Evolutionary conservation across 2,329 filamentous ascomycete genomes (phyloP), one percentile per base, ranked within the genome.

Genomic region (Sclerotinia borealis): DNA sequence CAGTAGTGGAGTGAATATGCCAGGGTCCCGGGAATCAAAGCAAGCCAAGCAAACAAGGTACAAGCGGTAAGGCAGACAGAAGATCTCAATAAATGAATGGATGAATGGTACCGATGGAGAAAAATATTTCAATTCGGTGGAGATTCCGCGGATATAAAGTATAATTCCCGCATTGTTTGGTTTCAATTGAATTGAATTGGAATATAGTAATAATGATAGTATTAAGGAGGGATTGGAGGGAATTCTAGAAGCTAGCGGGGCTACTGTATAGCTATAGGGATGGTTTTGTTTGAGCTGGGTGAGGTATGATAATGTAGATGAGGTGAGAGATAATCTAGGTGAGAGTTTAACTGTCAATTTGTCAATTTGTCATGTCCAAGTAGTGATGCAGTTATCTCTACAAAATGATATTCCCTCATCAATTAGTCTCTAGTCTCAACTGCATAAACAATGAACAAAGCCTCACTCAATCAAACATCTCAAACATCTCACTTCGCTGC

Each of bases 31-130:
- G 22, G 11, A 27, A 25, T 39, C 29, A 13, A 54, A 55, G 51
- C 19, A 41, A 4, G 11, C 5, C 19, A 27, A 29, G 17, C 25
- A 41, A 51, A 19, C 36, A 55, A 41, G 25, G 52, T 25, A 56
- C 34, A 39, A n/a, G 51, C 51, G 51, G 51, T 54, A 54, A 54
- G 34, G 51, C 22, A 54, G 51, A 54, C 25, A 43, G 37, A 55
- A 10, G 31, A 45, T 31, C 34, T 8, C 27, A 54, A 19, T n/a
- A n/a, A n/a, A n/a, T n/a, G n/a, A n/a, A n/a, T n/a, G n/a, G n/a
- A n/a, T 31, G 37, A 25, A n/a, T 36, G 54, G n/a, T 45, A 45
- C 54, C 54, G 54, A 45, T 36, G 54, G 17, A 25, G 27, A 34
- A 34, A 22, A 29, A 11, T n/a, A 31, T 43, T 15, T 45, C 39